Evolutionary conservation across 176 grass and related monocot genomes (phyloP), one percentile per base, ranked within the genome.

Genomic region (Miscanthus lutarioriparius): DNA sequence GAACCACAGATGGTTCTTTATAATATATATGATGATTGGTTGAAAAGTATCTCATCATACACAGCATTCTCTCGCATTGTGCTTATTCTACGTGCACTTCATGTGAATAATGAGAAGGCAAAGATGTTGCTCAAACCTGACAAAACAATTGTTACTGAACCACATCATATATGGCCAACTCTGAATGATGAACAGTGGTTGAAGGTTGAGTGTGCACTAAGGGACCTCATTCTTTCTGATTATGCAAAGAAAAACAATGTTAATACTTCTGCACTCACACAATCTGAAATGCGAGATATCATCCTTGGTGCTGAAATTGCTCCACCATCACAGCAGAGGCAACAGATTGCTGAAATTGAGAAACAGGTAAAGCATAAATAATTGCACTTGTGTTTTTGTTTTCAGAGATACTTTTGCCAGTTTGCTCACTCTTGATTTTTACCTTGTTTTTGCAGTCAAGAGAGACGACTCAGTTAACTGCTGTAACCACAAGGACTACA

Each of bases 161-260:
- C 93, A 66, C 92, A 98, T 85, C 96, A 95, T 77, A 98, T 98
- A 78, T 98, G 96, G 96, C 96, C 96, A 19, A 78, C 87, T 85
- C 87, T 98, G 67, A 98, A 70, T 20, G 96, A 98, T 88, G 96
- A 98, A 76, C 96, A 98, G 80, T 98, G 96, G 96, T 82, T 98
- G 89, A 95, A 98, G 87, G 96, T 98, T 20, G 96, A 98, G 67
- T 94, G 94, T 79, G 96, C 96, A n/a, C 85, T 98, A 2, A 98
- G 91, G 84, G 96, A 98, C 36, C 93, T 98, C 40, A 98, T 98
- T 83, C 91, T 98, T 51, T 98, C 96, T 83, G 93, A 98, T 81
- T 98, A 98, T 87, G 96, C 96, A 10, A 98, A 98, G 89, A 98
- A 98, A 84, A 98, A 98, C 67, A 95, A 98, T 83, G 96, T 98